These are phyloP conservation scores for Pseudomassariella vexata DNA, from an alignment of 2,329 filamentous ascomycete genomes.

Conservation along the genomic window DNA sequence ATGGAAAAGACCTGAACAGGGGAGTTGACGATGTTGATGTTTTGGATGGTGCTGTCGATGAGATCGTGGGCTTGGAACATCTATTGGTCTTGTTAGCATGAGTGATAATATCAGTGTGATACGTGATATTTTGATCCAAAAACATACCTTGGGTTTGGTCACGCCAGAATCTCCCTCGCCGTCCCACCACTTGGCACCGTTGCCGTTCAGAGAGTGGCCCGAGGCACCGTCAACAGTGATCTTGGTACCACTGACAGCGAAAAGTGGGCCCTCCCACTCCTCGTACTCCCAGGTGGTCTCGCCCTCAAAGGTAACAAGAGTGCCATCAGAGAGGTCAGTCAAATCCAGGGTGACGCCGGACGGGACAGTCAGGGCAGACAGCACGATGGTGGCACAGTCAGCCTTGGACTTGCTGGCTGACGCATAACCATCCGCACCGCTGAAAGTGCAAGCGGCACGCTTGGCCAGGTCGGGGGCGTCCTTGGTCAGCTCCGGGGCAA, in stretches of 20 bases:
- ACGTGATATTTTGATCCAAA: too few species aligned
- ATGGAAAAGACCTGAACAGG: slow-evolving; percentile 5
- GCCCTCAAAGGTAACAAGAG: slow-evolving; percentile 21
- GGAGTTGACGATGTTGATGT: slow-evolving; percentile 24
- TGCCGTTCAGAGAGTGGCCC: slow-evolving; percentile 12
- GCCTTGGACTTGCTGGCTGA: slow-evolving; percentile 12
- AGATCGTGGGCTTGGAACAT: too few species aligned
- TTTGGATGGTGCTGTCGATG: slow-evolving; percentile 28
- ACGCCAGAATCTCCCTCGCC: slow-evolving; percentile 3
- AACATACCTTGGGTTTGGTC: slow-evolving; percentile 32
- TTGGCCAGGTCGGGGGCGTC: too few species aligned
- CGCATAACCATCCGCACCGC: slow-evolving; percentile 4
- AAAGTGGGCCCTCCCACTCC: neutral
- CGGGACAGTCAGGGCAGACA: slow-evolving; percentile 28
- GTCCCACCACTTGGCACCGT: slow-evolving; percentile 6
- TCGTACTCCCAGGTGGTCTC: slow-evolving; percentile 9
- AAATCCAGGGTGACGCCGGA: slow-evolving; percentile 29
- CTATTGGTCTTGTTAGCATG: too few species aligned
- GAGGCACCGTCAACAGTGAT: slow-evolving; percentile 13
- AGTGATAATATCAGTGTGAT: too few species aligned
- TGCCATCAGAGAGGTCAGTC: slow-evolving; percentile 23
- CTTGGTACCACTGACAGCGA: slow-evolving; percentile 11
- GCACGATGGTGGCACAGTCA: slow-evolving; percentile 29
- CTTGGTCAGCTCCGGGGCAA: too few species aligned
- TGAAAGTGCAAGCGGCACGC: slow-evolving; percentile 4